Conservation (phyloP, 257 asterid species). For the Nicotiana otophora region DNA sequence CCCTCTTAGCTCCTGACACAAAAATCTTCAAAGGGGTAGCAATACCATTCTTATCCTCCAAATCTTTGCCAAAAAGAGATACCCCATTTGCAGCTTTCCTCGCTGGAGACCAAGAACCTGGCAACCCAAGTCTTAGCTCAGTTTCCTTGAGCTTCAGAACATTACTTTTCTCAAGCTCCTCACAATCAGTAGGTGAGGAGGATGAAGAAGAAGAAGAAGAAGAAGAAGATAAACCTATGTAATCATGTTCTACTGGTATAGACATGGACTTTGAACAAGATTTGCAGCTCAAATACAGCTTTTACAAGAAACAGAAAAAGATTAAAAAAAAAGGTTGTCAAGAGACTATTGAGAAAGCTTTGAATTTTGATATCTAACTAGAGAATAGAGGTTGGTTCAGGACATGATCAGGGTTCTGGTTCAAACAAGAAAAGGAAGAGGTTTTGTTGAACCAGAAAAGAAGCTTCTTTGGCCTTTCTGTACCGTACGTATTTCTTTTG, state of each 20-base stretch:
- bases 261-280: conserved; percentile 28
- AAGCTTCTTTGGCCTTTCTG: conserved; percentile 46
- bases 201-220: conserved; percentile 23
- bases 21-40: conserved; percentile 25
- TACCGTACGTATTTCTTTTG: conserved; percentile 23
- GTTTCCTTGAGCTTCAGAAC: conserved; percentile 51
- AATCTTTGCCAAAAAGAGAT: conserved; percentile 49
- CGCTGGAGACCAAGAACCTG: conserved; percentile 57
- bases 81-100: conserved; percentile 16
- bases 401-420: background rate
- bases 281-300: background rate
- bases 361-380: too few species aligned
- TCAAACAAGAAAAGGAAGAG: background rate
- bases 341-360: background rate
- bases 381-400: background rate
- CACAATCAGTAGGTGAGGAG: background rate
- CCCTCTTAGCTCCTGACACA: conserved; percentile 69
- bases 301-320: background rate
- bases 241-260: conserved; percentile 47
- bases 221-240: conserved; percentile 43
- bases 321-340: background rate
- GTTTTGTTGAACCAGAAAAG: conserved; percentile 20
- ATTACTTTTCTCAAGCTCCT: conserved; percentile 8
- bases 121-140: conserved; percentile 76
- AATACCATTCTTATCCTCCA: conserved; percentile 38